Evolutionary conservation across 495 filamentous ascomycete species (phyloP), one percentile per base, ranked within the genome.

Genomic region (Aspergillus baeticus): DNA sequence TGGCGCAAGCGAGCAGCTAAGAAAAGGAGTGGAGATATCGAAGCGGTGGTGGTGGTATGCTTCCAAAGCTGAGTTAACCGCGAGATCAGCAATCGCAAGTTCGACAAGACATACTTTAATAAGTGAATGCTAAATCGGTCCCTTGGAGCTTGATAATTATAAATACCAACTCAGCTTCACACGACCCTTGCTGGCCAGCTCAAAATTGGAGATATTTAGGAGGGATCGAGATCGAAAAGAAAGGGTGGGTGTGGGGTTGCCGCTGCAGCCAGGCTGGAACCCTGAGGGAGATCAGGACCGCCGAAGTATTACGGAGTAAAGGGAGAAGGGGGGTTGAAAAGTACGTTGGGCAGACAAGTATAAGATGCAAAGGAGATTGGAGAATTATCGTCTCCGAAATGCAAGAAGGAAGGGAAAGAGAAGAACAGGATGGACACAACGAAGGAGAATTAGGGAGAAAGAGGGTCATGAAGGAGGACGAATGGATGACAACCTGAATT

Each of bases 181-280:
- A 13, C 18, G n/a, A 35, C 58, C 62, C 62, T 64, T 64, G 62
- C 62, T 61, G 62, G 55, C 47, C 47, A 50, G 47, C 47, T 50
- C 41, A 51, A 45, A 51, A 37, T 43, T 48, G 38, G 49, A 48
- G 43, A 57, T 38, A 26, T 35, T 37, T 50, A 53, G 41, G 48
- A 63, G 51, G 44, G 51, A 57, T 50, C 54, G 29, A 50, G 43
- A 48, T 54, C 39, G 49, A 77, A 49, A 43, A 60, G 77, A 71
- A 55, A 82, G 67, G 61, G 75, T 77, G 35, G 83, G 84, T 44
- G 82, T 92, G 41, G 83, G 91, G 63, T 73, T 60, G 54, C 58
- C 60, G 64, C 69, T 70, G 69, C 69, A 63, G 64, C 69, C 69
- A 63, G 71, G 68, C 34, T 43, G 36, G 54, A 42, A 50, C 45